A percentile compares a stretch with the other conserved stretches of the same genome.
These are phyloP conservation scores for Sugiyamaella neomexicana DNA, from an alignment of 1,139 yeast species.

Conservation along the genomic window DNA sequence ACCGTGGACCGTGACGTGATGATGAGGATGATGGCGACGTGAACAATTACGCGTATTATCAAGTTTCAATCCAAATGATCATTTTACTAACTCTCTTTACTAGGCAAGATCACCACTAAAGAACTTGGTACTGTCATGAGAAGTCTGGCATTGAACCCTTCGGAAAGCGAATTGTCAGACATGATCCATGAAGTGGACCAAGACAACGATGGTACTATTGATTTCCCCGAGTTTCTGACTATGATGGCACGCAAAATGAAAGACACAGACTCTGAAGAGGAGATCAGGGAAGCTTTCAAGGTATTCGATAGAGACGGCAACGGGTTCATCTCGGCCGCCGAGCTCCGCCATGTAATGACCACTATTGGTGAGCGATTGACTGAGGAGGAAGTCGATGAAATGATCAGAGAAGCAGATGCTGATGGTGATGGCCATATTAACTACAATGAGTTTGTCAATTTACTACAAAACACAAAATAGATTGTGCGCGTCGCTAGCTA, in stretches of 20 bases:
- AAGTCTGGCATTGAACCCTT: slow-evolving; percentile 94
- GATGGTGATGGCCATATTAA: slow-evolving; percentile 96
- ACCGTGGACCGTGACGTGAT: background rate
- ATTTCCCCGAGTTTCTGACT: slow-evolving; percentile 71
- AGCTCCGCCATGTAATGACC: slow-evolving; percentile 92
- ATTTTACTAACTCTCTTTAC: background rate
- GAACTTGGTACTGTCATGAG: slow-evolving; percentile 99
- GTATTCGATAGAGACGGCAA: slow-evolving; percentile 94
- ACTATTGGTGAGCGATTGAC: slow-evolving; percentile 95
- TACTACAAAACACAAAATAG: slow-evolving; percentile 42
- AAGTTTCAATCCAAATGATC: no score
- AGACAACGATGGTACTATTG: slow-evolving; percentile 92
- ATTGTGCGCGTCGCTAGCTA: background rate
- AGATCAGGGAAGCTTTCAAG: slow-evolving; percentile 94
- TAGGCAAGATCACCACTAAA: slow-evolving; percentile 75
- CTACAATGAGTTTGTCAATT: slow-evolving; percentile 89
- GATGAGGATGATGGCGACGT: background rate
- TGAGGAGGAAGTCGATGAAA: slow-evolving; percentile 94
- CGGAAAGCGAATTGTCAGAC: slow-evolving; percentile 92
- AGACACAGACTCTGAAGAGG: slow-evolving; percentile 96
- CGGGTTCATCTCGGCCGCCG: slow-evolving; percentile 95
- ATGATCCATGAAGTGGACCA: slow-evolving; percentile 96
- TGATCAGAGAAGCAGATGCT: slow-evolving; percentile 94
- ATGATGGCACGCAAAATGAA: slow-evolving; percentile 95
- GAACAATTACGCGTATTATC: background rate